Base-by-base conservation (phyloP, 1,284 basidiomycete genomes). In the Vanrija humicola region DNA sequence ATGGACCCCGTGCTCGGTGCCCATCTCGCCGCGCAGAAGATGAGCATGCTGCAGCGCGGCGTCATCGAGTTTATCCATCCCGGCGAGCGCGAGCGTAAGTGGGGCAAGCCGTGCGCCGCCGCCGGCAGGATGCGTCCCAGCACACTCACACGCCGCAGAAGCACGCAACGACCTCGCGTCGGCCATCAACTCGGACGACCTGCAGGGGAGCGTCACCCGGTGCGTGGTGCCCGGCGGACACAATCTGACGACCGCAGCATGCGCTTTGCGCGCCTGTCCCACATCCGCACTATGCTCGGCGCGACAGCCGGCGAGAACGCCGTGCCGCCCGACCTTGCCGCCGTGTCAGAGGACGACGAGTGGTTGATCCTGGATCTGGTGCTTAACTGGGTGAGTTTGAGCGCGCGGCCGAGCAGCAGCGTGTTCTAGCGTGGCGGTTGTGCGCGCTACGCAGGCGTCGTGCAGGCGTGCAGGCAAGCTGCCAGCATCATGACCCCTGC, bases 191-290 rank as follows among this genome's bases (percentile, higher is more conserved):
- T 84, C 83, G 64, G 83, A 86, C 65, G 90, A 89, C 14, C 79
- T 94, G 54, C 90, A 95, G 75, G 93, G 93, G 50, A 93, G 86
- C 59, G 90, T 96, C 50, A 95, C 92, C 46, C 85, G 91, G 86
- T 90, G 71, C 67, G 83, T 73, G 52, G 26, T 19, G 19, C n/a
- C 39, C 6, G 18, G n/a, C 39, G 5, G 39, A n/a, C 9, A 9
- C 39, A 3, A 19, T 16, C 48, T 52, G 55, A 55, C 54, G 18
- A 23, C 40, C 26, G 8, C 64, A 79, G 79, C 48, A 79, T 81
- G 39, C 77, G 80, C 3, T 82, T 79, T 58, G 77, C 78, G 0
- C 69, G 79, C 8, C 48, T 82, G 1, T 74, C 77, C 1, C 70
- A 70, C 26, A 77, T 81, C 53, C 68, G 78, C n/a, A 67, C 72